Base-by-base conservation (phyloP, 176 grass and related monocot genomes). In the Phoenix roebelenii region DNA sequence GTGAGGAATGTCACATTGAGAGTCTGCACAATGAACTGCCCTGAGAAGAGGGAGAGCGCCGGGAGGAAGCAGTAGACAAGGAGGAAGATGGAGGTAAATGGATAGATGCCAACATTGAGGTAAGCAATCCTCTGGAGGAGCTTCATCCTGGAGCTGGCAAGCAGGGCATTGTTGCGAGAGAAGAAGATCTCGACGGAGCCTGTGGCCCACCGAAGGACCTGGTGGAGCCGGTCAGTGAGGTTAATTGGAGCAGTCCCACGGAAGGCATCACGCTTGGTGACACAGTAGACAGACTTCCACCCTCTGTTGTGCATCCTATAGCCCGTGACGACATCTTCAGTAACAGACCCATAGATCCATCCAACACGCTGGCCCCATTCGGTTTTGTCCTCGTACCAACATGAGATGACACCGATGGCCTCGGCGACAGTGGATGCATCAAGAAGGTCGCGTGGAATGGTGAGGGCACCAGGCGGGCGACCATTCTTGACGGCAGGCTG, bases 101-200 rank as follows among this genome's bases (percentile, higher is more conserved):
- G 92, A 71, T 97, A 97, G 23, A 85, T 82, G 24, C 81, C 85
- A 48, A 97, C 85, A 65, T 97, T 97, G 69, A 91, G 81, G 87
- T 97, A 97, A 4, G 92, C 92, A 1, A 90, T 75, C 20, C 92
- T 80, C 49, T 97, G 92, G 39, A 97, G 81, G 50, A 89, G 68
- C 63, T 91, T 82, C 50, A 97, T 82, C 68, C 72, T 87, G 0
- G 92, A 65, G 75, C 83, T 79, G 5, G 83, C 83, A 28, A 91
- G 74, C 2, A 97, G 53, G 22, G 92, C 87, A 74, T 97, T 97
- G 69, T 81, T 97, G 70, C 59, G 39, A 22, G 87, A 91, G 80
- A 97, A 97, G 87, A 97, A 97, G 73, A 97, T 87, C 81, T 97
- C 92, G 0, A 97, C 83, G 1, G 92, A 90, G 0, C 92, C 92